Base-by-base conservation (phyloP, 495 filamentous ascomycete species). In the Immersiella caudata region DNA sequence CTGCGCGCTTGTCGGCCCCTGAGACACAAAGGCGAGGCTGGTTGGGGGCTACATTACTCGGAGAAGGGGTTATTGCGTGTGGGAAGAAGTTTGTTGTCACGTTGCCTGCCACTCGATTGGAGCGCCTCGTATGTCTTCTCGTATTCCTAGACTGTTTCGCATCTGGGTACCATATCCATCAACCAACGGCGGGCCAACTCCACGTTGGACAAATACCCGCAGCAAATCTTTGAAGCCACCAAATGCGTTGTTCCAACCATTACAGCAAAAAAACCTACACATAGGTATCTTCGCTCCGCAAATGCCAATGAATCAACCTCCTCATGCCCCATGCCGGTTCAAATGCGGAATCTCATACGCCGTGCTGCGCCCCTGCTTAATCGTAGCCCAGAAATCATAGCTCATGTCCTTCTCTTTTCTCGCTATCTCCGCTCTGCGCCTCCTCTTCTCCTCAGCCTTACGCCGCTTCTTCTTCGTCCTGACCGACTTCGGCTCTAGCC, bases 361-460 rank as follows among this genome's bases (percentile, higher is more conserved):
- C 62, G 55, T 66, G 14, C 51, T 67, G 7, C 73, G 69, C 62
- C 80, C 74, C 36, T 70, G 66, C 64, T 76, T 76, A 57, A 82
- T 69, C 62, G 70, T 74, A 26, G 73, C 80, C 81, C 81, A 83
- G 49, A 82, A 82, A 56, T 83, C 81, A 60, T 77, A 82, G 6
- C 67, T 74, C 56, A 70, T 67, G 63, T 83, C 81, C 35, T 76
- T 75, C 20, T 65, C 36, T 25, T 22, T 80, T 40, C 74, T 75
- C 20, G 56, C 55, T 22, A 50, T n/a, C 25, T 67, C 35, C 0
- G 58, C 68, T 33, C 27, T 57, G 20, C 62, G 26, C 18, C 58
- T 70, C 21, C 61, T 65, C 54, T 52, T 59, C 61, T 58, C 65
- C 25, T 75, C 70, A 50, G 64, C 61, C 62, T 69, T 57, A 18